Evolutionary conservation across 305 asterid species (phyloP).

Genomic region (Solanum hybrid): DNA sequence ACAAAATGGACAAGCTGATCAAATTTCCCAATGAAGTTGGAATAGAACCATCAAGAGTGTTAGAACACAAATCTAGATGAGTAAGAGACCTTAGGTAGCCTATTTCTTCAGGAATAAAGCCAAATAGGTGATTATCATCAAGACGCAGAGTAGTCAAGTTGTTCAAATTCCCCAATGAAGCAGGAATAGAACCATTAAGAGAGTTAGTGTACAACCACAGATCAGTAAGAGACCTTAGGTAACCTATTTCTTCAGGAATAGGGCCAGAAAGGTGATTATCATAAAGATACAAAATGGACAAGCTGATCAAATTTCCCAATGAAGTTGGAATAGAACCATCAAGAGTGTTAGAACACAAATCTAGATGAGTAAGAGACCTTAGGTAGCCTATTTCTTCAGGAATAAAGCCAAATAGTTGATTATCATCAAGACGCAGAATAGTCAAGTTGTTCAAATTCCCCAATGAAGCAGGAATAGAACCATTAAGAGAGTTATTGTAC

Average conservation of each 20-base stretch:
- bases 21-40: background rate
- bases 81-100: too few species aligned
- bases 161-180: background rate
- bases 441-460: background rate
- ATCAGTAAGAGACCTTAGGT: too few species aligned
- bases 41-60: background rate
- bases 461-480: background rate
- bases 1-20: background rate
- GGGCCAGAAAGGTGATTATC: background rate
- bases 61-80: too few species aligned
- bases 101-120: background rate
- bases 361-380: background rate
- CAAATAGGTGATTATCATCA: background rate
- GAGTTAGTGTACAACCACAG: background rate
- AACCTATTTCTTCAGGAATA: too few species aligned
- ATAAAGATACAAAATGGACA: background rate
- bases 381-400: background rate
- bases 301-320: background rate
- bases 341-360: background rate
- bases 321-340: too few species aligned
- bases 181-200: background rate
- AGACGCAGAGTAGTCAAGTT: background rate
- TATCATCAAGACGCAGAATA: too few species aligned
- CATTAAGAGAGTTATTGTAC: background rate
- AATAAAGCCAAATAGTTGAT: background rate